phyloP scores from a whole-genome alignment of 306 rosid species.

The Lathyrus sativus region DNA sequence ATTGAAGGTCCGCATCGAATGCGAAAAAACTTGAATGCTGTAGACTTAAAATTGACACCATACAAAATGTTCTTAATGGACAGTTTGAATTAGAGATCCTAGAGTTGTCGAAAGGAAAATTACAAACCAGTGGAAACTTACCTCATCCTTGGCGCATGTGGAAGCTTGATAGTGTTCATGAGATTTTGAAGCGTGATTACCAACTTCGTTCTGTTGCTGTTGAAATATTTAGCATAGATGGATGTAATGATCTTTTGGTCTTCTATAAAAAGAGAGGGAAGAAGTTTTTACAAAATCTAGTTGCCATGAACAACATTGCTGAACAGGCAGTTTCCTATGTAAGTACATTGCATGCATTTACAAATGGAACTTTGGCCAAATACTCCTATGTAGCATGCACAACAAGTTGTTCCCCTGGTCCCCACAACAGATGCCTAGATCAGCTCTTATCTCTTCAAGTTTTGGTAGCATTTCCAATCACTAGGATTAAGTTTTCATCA shows the following conservation, averaged over 20 bases:
- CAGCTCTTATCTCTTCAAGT: too few species aligned
- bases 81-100: slow-evolving; percentile 63
- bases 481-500: too few species aligned
- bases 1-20: slow-evolving; percentile 98
- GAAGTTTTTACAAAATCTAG: slow-evolving; percentile 88
- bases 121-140: slow-evolving; percentile 73
- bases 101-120: slow-evolving; percentile 54
- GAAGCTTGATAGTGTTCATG: slow-evolving; percentile 97
- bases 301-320: slow-evolving; percentile 94
- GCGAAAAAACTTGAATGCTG: slow-evolving; percentile 96
- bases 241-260: slow-evolving; percentile 95
- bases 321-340: too few species aligned
- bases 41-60: slow-evolving; percentile 74
- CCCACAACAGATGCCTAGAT: too few species aligned
- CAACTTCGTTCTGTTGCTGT: slow-evolving; percentile 99
- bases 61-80: slow-evolving; percentile 81
- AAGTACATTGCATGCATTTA: too few species aligned
- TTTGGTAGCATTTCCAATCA: too few species aligned
- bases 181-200: slow-evolving; percentile 98
- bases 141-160: slow-evolving; percentile 98
- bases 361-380: too few species aligned
- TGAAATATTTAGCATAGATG: slow-evolving; percentile 99
- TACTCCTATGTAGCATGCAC: too few species aligned
- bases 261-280: slow-evolving; percentile 99
- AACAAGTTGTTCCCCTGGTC: too few species aligned